phyloP scores from a whole-genome alignment of 495 filamentous ascomycete genomes.

The Hypoxylon trugodes region DNA sequence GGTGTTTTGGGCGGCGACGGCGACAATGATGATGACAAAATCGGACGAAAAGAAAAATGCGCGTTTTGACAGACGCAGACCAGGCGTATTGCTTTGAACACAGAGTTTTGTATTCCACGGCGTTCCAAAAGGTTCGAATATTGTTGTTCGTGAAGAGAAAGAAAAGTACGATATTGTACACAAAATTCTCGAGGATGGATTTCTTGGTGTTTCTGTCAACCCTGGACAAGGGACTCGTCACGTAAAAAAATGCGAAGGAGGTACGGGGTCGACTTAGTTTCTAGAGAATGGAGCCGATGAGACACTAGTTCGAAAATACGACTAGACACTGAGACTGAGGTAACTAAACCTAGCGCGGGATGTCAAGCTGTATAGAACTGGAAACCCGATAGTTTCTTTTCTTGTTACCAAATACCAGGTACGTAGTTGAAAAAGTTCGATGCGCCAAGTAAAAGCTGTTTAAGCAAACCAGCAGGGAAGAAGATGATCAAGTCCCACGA shows the following conservation, averaged over 20 bases:
- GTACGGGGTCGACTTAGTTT: neutral
- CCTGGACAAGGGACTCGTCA: neutral
- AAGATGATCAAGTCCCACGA: neutral
- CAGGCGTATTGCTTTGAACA: neutral
- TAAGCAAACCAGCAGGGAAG: neutral
- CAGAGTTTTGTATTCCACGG: neutral
- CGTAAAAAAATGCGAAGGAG: neutral
- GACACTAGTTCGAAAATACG: conserved; percentile 1
- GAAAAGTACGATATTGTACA: conserved; percentile 11
- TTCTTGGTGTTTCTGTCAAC: neutral
- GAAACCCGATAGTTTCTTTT: conserved; percentile 1
- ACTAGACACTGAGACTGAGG: neutral
- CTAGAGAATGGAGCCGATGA: neutral
- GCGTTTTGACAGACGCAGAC: neutral
- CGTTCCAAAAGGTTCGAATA: conserved; percentile 18
- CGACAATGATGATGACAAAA: neutral
- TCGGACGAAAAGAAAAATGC: neutral
- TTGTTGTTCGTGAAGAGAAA: no score
- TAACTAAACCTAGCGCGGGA: neutral
- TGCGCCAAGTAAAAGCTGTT: neutral
- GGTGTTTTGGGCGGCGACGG: neutral
- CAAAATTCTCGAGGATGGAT: conserved; percentile 2
- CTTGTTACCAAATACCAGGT: no score
- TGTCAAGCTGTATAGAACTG: conserved; percentile 8
- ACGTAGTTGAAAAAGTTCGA: conserved; percentile 4